Evolutionary conservation across 1,284 basidiomycete species (phyloP).

Genomic region (Cutaneotrichosporon sp.): DNA sequence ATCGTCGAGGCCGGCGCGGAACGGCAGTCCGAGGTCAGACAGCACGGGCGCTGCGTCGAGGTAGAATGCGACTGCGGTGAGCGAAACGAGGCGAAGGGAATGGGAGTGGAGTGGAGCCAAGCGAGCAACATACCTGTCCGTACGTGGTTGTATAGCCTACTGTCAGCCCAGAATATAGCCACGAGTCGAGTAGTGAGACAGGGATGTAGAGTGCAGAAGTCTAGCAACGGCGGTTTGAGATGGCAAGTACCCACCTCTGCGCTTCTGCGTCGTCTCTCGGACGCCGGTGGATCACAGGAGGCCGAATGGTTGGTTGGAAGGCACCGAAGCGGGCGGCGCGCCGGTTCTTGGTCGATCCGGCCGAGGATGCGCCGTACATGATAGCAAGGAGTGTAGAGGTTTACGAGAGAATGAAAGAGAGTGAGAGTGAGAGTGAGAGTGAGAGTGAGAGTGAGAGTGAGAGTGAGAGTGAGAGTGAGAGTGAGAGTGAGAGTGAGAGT

Average conservation of each 20-base stretch:
- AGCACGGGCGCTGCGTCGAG: slow-evolving; percentile 52
- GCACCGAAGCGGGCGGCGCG: slow-evolving; percentile 41
- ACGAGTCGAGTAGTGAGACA: neutral
- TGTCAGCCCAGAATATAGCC: neutral
- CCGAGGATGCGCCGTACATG: slow-evolving; percentile 32
- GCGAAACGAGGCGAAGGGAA: neutral
- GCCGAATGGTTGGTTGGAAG: slow-evolving; percentile 44
- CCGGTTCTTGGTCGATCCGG: slow-evolving; percentile 32
- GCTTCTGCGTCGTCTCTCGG: slow-evolving; percentile 48
- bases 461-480: neutral
- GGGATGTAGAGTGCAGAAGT: no score
- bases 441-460: neutral
- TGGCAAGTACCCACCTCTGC: slow-evolving; percentile 42
- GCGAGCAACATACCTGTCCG: slow-evolving; percentile 51
- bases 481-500: neutral
- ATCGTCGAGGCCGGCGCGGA: slow-evolving; percentile 53
- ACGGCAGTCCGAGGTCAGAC: slow-evolving; percentile 51
- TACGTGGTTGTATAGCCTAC: slow-evolving; percentile 52
- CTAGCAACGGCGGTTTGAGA: neutral
- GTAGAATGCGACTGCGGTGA: slow-evolving; percentile 42
- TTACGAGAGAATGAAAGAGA: neutral
- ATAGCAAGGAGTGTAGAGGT: neutral
- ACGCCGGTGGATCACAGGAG: slow-evolving; percentile 34
- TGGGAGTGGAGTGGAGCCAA: no score
- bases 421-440: neutral